Percentiles rank a stretch among this genome's conserved stretches.
Conservation (phyloP, 768 basidiomycete species). For the Hericium alpestre region DNA sequence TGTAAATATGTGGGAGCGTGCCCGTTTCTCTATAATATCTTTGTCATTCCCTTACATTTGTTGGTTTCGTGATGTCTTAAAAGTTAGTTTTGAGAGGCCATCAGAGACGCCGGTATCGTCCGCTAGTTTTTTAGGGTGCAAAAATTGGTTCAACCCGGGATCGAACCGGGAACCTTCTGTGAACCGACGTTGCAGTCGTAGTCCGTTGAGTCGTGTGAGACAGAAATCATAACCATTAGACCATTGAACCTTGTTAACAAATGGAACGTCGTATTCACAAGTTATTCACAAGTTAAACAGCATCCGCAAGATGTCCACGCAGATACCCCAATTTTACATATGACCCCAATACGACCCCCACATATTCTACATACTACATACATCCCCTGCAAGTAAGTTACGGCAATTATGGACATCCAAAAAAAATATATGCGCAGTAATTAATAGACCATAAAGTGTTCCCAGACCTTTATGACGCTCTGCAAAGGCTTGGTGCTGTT, state of each 20-base stretch:
- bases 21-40: too few species aligned
- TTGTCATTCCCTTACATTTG: too few species aligned
- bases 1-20: too few species aligned
- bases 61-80: too few species aligned
- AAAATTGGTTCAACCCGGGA: slow-evolving; percentile 16
- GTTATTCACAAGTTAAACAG: background rate
- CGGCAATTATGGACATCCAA: background rate
- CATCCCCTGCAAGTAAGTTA: background rate
- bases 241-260: slow-evolving; percentile 11
- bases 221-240: slow-evolving; percentile 20
- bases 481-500: background rate
- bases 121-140: background rate
- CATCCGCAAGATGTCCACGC: too few species aligned
- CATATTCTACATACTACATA: background rate
- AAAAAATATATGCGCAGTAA: background rate
- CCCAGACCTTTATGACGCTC: background rate
- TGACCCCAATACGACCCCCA: background rate
- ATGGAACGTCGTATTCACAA: background rate
- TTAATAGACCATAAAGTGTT: background rate
- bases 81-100: too few species aligned
- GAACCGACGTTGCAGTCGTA: background rate
- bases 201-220: slow-evolving; percentile 8
- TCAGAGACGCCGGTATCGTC: too few species aligned
- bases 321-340: background rate
- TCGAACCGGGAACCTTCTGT: slow-evolving; percentile 18